phyloP scores from a whole-genome alignment of 208 protist genomes.

The Leishmania arabica region DNA sequence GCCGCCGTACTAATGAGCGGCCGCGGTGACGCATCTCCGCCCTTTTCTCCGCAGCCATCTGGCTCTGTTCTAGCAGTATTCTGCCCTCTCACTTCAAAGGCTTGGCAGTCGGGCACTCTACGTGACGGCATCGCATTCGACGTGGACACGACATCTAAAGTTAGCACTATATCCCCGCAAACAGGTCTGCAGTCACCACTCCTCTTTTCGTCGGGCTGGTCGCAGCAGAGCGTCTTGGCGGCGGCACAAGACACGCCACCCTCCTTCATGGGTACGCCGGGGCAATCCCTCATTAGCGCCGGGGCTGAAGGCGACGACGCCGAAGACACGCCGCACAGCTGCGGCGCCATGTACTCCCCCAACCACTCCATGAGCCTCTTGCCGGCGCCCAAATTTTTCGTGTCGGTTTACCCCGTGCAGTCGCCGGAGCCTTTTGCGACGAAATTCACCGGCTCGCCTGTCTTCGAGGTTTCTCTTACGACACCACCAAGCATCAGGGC shows the following conservation, averaged over 20 bases:
- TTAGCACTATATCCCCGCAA: background rate
- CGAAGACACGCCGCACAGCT: background rate
- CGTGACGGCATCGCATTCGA: background rate
- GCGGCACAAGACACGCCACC: background rate
- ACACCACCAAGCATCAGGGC: background rate
- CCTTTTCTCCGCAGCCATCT: background rate
- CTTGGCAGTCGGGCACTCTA: constrained; percentile 11
- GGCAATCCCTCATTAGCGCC: background rate
- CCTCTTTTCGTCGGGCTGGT: background rate
- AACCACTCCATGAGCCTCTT: background rate
- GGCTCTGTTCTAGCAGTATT: background rate
- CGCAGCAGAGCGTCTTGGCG: background rate
- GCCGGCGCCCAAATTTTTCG: background rate
- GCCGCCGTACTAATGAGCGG: constrained; percentile 4
- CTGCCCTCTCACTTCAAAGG: constrained; percentile 15
- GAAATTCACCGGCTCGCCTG: background rate
- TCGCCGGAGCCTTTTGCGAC: background rate
- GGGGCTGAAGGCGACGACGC: background rate
- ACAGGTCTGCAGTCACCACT: background rate
- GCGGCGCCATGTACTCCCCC: background rate
- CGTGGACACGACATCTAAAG: background rate
- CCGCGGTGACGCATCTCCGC: background rate
- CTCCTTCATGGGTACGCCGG: background rate
- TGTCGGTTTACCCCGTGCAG: background rate
- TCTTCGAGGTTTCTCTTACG: background rate